Evolutionary conservation across 2,329 filamentous ascomycete species (phyloP).

Genomic region (Monosporascus ibericus): DNA sequence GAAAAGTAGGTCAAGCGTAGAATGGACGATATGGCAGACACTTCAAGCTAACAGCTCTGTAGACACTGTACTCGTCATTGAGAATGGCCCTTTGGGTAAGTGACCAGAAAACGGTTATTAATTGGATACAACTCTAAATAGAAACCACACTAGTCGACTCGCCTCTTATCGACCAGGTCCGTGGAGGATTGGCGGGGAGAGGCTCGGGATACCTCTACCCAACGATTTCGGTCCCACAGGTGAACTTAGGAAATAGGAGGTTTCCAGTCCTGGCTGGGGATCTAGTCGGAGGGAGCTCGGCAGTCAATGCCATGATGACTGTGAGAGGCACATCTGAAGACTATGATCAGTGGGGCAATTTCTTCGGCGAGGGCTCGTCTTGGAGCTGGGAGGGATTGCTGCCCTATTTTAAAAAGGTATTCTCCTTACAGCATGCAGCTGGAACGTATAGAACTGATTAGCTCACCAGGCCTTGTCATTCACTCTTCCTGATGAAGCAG

Average conservation of each 20-base stretch:
- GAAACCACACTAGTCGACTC: constrained; percentile 16
- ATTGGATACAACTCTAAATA: constrained; percentile 1
- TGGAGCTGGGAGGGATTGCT: constrained; percentile 27
- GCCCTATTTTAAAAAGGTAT: constrained; percentile 28
- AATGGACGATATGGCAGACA: not conserved
- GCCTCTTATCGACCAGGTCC: constrained; percentile 19
- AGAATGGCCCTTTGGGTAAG: constrained; percentile 21
- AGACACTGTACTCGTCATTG: constrained; percentile 22
- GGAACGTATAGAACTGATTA: not conserved
- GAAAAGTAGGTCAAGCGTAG: constrained; percentile 13
- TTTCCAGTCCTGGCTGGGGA: constrained; percentile 17
- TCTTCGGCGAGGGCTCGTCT: constrained; percentile 21
- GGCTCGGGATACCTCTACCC: constrained; percentile 17
- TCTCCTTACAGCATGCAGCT: constrained; percentile 2
- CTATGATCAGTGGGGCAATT: constrained; percentile 28
- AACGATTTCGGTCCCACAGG: constrained; percentile 22
- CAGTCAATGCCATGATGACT: constrained; percentile 25
- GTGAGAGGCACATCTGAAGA: constrained; percentile 22
- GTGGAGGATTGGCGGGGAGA: constrained; percentile 16
- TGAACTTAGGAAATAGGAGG: constrained; percentile 16
- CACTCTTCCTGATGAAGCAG: constrained; percentile 14
- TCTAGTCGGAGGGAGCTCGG: constrained; percentile 22
- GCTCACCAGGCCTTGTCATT: constrained; percentile 14
- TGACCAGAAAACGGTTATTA: too few relatives aligned
- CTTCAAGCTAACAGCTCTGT: not conserved